Base-by-base conservation (phyloP, 352 stramenopile species). In the Phytophthora sp. region DNA sequence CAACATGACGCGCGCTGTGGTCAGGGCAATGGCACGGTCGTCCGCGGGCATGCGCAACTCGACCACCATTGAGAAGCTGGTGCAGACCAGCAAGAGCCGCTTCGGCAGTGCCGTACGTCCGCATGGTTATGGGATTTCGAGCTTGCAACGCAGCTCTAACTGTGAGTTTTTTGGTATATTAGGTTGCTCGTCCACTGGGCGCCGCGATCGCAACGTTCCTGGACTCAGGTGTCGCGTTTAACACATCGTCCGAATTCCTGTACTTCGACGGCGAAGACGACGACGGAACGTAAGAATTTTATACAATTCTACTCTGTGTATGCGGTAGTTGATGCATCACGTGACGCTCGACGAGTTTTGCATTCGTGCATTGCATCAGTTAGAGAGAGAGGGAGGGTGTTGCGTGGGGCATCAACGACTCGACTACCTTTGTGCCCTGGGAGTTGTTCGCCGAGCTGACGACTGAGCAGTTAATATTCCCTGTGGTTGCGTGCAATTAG, bases 201-300 rank as follows among this genome's bases (percentile, higher is more conserved):
- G 76, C 76, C 23, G 66, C 79, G 29, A 20, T 92, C 33, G 65
- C 77, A 6, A 77, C 78, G 23, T 73, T 73, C 45, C 57, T 90
- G 50, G 80, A 90, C 71, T 82, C 79, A 8, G 72, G 77, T 9
- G 54, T 85, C 36, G 69, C 70, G 45, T 89, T 90, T 63, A 82
- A 86, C 66, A 74, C 74, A 60, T 73, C 80, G 36, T 77, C 65
- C 35, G 74, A 88, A 67, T 92, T 83, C 56, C 71, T 92, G 60
- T 92, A 82, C 76, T 92, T 92, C 61, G 82, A 92, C 69, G 80
- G 76, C 31, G 81, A 92, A 69, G 84, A 92, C 66, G 84, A 92
- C 68, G 84, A 92, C 71, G 84, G 84, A 61, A 92, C 84, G 84
- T 92, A 90, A 64, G 84, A 75, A 41, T 46, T 38, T n/a, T 41